Base-by-base conservation (phyloP, 1,139 yeast genomes). In the Nematodospora anomalae region DNA sequence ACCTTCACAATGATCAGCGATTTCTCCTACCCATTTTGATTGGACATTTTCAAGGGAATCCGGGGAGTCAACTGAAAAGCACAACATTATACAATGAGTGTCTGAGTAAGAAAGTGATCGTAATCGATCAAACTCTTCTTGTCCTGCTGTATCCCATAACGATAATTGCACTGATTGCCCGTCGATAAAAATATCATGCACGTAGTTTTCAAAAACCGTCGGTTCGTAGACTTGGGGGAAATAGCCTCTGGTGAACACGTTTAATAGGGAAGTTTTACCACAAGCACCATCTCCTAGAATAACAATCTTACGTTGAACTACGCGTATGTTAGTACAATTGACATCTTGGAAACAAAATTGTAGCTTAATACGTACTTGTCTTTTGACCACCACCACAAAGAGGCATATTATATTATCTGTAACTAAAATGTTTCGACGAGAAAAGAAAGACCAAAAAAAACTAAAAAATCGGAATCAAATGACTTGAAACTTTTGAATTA, bases 221-320 rank as follows among this genome's bases (percentile, higher is more conserved):
- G 98, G 98, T 55, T 92, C 98, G 61, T 92, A 92, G 14, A 92
- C 97, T 57, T 92, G 97, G 7, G 98, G 98, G 64, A 92, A 92
- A 64, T 92, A 92, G 2, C 98, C 98, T 54, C 97, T 74, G 5
- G 98, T 92, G 66, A 92, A 92, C 43, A 94, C 97, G 58, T 92
- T 94, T 56, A 92, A 72, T 42, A 92, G 71, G 4, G 66, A 60
- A 5, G 66, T 89, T 58, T 89, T 89, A 10, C 97, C 97, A 61
- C 96, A 88, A 2, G 96, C 96, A 31, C 96, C 98, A 64, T 92
- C 98, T 33, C 98, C 98, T 31, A 92, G 73, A 48, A 92, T 92
- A 50, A 92, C 98, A 43, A 92, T 89, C 60, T 92, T 92, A 50
- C 97, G 83, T 61, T 87, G 89, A 49, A 88, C 72, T 66, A 37